phyloP scores from a whole-genome alignment of 2,329 filamentous ascomycete species.

The Bertia moriformis region DNA sequence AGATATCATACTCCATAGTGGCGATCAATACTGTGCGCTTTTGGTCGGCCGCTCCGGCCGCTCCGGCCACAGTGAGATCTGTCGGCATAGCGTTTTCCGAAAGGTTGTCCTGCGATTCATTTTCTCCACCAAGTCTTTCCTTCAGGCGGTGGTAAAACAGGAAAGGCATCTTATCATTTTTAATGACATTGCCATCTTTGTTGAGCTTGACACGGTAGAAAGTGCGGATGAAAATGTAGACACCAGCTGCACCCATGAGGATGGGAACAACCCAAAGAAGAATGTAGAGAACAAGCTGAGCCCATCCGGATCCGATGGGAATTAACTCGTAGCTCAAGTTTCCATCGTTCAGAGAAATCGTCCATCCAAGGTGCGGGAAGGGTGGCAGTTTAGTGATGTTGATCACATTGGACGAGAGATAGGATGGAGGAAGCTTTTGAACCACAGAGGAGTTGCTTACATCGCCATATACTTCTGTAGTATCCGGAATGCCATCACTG shows the following conservation, averaged over 20 bases:
- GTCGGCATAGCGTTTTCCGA: slow-evolving; percentile 16
- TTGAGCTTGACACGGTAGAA: slow-evolving; percentile 42
- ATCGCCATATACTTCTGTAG: slow-evolving; percentile 43
- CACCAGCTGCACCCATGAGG: slow-evolving; percentile 27
- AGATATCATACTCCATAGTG: slow-evolving; percentile 61
- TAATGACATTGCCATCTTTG: slow-evolving; percentile 34
- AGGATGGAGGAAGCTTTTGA: slow-evolving; percentile 45
- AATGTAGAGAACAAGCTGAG: slow-evolving; percentile 37
- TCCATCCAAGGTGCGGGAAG: slow-evolving; percentile 37
- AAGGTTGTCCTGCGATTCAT: slow-evolving; percentile 15
- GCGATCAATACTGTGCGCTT: slow-evolving; percentile 42
- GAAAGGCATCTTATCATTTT: slow-evolving; percentile 22
- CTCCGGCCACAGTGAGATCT: slow-evolving; percentile 9
- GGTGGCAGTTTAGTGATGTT: slow-evolving; percentile 42
- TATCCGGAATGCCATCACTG: slow-evolving; percentile 43
- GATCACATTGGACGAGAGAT: slow-evolving; percentile 35
- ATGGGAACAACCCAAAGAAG: slow-evolving; percentile 39
- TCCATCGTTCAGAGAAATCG: slow-evolving; percentile 37
- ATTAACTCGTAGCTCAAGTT: slow-evolving; percentile 32
- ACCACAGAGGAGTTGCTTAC: slow-evolving; percentile 43
- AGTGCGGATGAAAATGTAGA: slow-evolving; percentile 40
- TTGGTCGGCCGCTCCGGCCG: not conserved
- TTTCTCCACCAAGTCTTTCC: slow-evolving; percentile 8
- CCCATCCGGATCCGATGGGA: slow-evolving; percentile 34
- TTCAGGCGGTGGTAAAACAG: slow-evolving; percentile 18